A percentile compares a stretch with the other conserved stretches of the same genome.
Evolutionary conservation across 768 basidiomycete species (phyloP).

Genomic region (Mycena maculata): DNA sequence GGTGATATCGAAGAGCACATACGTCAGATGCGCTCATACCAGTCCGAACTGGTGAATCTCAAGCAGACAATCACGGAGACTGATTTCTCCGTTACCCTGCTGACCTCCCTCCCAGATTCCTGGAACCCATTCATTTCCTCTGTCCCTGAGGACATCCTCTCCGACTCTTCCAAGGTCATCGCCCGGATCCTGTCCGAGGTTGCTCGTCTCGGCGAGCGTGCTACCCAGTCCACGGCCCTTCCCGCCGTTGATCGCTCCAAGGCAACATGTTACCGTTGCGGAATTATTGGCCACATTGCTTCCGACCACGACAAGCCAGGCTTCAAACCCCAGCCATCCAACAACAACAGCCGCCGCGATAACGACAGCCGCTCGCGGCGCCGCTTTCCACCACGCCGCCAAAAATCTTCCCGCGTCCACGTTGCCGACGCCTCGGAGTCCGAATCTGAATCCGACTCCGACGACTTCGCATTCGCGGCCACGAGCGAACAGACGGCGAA

Average conservation of each 20-base stretch:
- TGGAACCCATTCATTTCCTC: slow-evolving; percentile 25
- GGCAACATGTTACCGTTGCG: no score
- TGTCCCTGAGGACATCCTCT: slow-evolving; percentile 17
- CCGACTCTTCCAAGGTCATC: slow-evolving; percentile 15
- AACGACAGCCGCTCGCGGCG: slow-evolving; percentile 8
- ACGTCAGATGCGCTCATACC: slow-evolving; percentile 34
- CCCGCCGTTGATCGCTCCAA: no score
- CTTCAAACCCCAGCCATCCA: background rate
- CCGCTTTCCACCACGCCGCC: no score
- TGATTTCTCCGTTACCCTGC: slow-evolving; percentile 39
- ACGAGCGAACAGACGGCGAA: no score
- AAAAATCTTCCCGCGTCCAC: slow-evolving; percentile 8
- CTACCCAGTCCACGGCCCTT: slow-evolving; percentile 6
- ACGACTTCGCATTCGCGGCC: no score
- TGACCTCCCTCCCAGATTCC: no score
- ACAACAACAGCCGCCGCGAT: background rate
- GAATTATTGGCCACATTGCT: no score
- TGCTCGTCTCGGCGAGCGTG: slow-evolving; percentile 2
- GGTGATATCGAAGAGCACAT: slow-evolving; percentile 44
- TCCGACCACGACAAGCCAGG: slow-evolving; percentile 15
- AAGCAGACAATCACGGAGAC: slow-evolving; percentile 33
- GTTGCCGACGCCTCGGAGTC: no score
- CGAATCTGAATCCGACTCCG: no score
- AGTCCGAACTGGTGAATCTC: slow-evolving; percentile 32
- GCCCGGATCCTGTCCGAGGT: background rate